Percentiles rank a stretch among this genome's conserved stretches.
These are phyloP conservation scores for Babesia microti DNA, from an alignment of 169 alveolate species.

Conservation along the genomic window DNA sequence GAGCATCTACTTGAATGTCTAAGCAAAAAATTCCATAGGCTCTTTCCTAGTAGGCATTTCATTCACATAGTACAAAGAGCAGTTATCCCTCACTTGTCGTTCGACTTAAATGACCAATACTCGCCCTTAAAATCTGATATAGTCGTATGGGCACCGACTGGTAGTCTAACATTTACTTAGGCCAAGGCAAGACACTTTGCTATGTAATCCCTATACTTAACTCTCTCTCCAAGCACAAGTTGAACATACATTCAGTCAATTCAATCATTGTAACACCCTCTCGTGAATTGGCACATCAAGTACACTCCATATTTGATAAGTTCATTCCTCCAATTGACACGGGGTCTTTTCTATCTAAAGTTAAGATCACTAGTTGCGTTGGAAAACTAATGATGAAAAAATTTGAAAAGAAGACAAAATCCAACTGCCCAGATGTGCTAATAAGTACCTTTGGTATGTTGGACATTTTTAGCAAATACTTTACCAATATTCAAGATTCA, in stretches of 20 bases:
- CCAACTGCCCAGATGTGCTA: too few relatives aligned
- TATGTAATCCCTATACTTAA: constrained; percentile 33
- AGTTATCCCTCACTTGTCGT: constrained; percentile 28
- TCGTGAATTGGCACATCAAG: constrained; percentile 86
- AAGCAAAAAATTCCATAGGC: too few relatives aligned
- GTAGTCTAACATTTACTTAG: constrained; percentile 5
- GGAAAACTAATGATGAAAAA: constrained; percentile 2
- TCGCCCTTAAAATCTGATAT: constrained; percentile 22
- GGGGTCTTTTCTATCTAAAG: constrained; percentile 5
- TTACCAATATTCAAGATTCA: constrained; percentile 3
- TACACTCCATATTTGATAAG: constrained; percentile 45
- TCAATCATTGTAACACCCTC: constrained; percentile 80
- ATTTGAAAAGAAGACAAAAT: too few relatives aligned
- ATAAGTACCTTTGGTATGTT: too few relatives aligned
- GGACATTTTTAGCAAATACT: background rate
- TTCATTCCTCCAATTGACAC: constrained; percentile 12
- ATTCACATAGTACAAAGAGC: constrained; percentile 36
- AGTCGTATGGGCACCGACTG: constrained; percentile 39
- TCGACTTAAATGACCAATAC: constrained; percentile 14
- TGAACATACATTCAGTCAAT: background rate
- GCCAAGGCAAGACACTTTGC: constrained; percentile 45
- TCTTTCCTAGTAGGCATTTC: too few relatives aligned
- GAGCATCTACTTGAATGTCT: too few relatives aligned
- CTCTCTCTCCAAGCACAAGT: constrained; percentile 12
- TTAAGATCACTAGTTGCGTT: background rate